A percentile compares a stretch with the other conserved stretches of the same genome.
Conservation (phyloP, 1,284 basidiomycete genomes). For the Cutaneotrichosporon cutaneum region DNA sequence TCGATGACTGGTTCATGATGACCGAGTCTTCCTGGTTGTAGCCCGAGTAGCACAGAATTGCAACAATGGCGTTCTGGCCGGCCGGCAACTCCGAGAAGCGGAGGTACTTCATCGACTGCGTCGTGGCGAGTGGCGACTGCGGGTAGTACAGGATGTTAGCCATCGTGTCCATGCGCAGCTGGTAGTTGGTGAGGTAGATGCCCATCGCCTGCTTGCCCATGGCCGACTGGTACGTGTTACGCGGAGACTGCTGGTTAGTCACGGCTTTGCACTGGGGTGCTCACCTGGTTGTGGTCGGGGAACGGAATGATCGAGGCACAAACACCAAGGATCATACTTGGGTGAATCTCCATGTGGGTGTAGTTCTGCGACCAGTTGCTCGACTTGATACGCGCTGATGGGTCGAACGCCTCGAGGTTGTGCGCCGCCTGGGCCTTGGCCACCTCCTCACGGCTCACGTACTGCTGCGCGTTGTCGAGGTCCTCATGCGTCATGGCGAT, state of each 20-base stretch:
- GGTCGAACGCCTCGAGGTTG: constrained; percentile 65
- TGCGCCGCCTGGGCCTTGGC: constrained; percentile 57
- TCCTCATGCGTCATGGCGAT: constrained; percentile 99
- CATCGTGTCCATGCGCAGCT: constrained; percentile 98
- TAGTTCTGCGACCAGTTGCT: constrained; percentile 80
- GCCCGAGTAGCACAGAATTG: constrained; percentile 97
- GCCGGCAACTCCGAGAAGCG: constrained; percentile 97
- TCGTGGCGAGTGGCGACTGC: constrained; percentile 97
- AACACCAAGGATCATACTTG: constrained; percentile 97
- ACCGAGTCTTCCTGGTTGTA: constrained; percentile 99
- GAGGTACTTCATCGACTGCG: constrained; percentile 97
- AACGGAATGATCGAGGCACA: constrained; percentile 99
- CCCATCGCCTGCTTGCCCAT: constrained; percentile 99
- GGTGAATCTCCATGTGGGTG: constrained; percentile 99
- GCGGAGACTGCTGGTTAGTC: constrained; percentile 70
- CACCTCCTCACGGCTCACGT: constrained; percentile 36
- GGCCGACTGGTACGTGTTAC: constrained; percentile 98
- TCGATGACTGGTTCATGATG: constrained; percentile 99
- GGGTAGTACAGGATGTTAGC: constrained; percentile 97
- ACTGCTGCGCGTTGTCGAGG: constrained; percentile 67
- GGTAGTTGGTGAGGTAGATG: constrained; percentile 94
- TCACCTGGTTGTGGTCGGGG: constrained; percentile 92
- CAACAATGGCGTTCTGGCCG: constrained; percentile 97
- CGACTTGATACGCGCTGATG: constrained; percentile 81
- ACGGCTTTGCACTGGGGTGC: constrained; percentile 56